Evolutionary conservation across 768 basidiomycete species (phyloP), one percentile per base, ranked within the genome.

Genomic region (Amanita fuliginea): DNA sequence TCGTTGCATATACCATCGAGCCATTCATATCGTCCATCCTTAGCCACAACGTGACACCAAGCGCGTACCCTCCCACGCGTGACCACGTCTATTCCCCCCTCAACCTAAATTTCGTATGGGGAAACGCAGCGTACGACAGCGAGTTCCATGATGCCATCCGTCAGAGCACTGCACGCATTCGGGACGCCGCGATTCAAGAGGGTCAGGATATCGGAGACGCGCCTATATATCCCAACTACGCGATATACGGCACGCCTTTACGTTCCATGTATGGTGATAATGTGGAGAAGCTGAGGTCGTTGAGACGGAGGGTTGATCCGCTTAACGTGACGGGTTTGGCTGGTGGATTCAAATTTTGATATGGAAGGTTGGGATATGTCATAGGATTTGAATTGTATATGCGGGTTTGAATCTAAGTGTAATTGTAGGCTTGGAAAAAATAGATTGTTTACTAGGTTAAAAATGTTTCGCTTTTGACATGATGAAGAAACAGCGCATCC

Each of bases 261-360:
- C 60, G 67, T 47, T 53, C 57, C 14, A 65, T 80, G 30, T 76
- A 71, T 48, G 74, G 73, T 4, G 54, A 30, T 3, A 70, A 74
- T 47, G 40, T 78, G 5, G 53, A 50, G 22, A 56, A 51, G 52
- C 51, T 77, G 50, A 46, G 55, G 47, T 49, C 30, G 16, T 61
- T 76, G 14, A 71, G 67, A 56, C 51, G 52, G 52, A 52, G 40
- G 42, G 65, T 73, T 49, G 77, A 80, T 57, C 76, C 76, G 0
- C 43, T 59, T 16, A 64, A 71, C 50, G 66, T 78, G 47, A 79
- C 79, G 75, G 67, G 64, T 21, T 66, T 76, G 11, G 65, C 75
- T 10, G 76, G 76, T 11, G 78, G 77, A 13, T 78, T 68, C 62
- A 76, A 75, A 61, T 57, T 71, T 28, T 63, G 54, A 63, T 3